Percentiles rank a stretch among this genome's conserved stretches.
Conservation (phyloP, 2,329 filamentous ascomycete genomes). For the Sphaceloma murrayae region DNA sequence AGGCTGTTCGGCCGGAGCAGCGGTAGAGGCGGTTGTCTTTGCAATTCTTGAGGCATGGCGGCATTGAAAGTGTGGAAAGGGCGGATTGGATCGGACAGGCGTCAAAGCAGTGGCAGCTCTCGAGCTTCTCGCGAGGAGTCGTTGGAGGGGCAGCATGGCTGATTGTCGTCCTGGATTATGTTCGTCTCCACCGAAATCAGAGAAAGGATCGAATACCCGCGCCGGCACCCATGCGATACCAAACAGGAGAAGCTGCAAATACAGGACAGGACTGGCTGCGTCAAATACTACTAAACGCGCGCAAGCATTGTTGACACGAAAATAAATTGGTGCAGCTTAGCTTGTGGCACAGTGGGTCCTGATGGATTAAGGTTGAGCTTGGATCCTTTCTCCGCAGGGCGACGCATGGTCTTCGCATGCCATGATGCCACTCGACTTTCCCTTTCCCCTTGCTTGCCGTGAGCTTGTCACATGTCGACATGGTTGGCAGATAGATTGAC, state of each 20-base stretch:
- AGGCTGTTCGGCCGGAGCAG: not conserved
- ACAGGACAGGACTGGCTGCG: not conserved
- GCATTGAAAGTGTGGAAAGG: slow-evolving; percentile 1
- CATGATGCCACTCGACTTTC: not conserved
- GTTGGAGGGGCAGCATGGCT: not conserved
- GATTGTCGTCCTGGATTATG: not conserved
- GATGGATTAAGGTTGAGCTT: slow-evolving; percentile 12
- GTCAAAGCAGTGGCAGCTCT: not conserved
- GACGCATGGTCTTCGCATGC: slow-evolving; percentile 8
- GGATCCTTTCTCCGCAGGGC: slow-evolving; percentile 11
- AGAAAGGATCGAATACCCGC: not conserved
- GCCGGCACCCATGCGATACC: not conserved
- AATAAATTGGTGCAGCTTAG: slow-evolving; percentile 7
- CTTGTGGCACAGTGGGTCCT: not conserved
- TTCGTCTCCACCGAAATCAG: not conserved
- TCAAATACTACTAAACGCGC: too few relatives aligned
- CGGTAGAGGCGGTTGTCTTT: not conserved
- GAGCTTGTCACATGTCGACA: slow-evolving; percentile 12
- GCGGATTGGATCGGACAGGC: not conserved
- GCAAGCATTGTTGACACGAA: slow-evolving; percentile 15
- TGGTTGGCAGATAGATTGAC: slow-evolving; percentile 4
- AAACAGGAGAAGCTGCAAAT: not conserved
- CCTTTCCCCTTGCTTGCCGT: slow-evolving; percentile 9
- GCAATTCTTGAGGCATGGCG: slow-evolving; percentile 5
- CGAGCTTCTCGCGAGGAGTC: slow-evolving; percentile 2